phyloP scores from a whole-genome alignment of 768 basidiomycete species.

The Glaciozyma antarctica region DNA sequence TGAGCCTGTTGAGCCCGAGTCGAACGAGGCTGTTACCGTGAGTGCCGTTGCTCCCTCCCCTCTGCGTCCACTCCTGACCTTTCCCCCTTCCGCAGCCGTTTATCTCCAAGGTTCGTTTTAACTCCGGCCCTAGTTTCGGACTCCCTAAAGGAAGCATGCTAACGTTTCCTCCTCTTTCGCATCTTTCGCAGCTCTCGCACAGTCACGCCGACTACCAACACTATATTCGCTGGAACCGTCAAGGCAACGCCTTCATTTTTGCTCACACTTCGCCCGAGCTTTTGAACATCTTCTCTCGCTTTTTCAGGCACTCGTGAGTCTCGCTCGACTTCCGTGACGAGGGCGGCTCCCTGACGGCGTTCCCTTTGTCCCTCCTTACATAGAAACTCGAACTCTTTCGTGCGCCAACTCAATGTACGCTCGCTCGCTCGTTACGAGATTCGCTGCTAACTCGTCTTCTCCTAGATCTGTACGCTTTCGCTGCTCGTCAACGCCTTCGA shows the following conservation, averaged over 20 bases:
- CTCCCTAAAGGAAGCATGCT: neutral
- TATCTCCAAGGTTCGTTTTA: constrained; percentile 11
- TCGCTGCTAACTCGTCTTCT: neutral
- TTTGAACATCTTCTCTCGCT: neutral
- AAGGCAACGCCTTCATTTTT: constrained; percentile 19
- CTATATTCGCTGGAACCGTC: constrained; percentile 14
- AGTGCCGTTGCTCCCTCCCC: too few relatives aligned
- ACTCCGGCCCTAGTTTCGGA: neutral
- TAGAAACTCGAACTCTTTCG: constrained; percentile 12
- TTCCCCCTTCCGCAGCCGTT: neutral
- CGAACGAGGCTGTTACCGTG: too few relatives aligned
- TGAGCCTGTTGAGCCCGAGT: too few relatives aligned
- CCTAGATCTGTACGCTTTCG: neutral
- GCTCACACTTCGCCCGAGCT: neutral
- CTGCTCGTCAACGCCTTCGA: too few relatives aligned
- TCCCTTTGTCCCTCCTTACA: too few relatives aligned
- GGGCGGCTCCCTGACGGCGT: neutral
- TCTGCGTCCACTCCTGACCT: neutral
- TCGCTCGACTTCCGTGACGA: neutral
- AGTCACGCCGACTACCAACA: neutral
- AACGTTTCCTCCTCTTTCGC: neutral
- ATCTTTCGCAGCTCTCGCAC: constrained; percentile 16
- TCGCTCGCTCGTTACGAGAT: neutral
- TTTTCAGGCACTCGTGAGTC: constrained; percentile 18
- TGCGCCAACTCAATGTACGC: constrained; percentile 15